These are phyloP conservation scores for Alternaria metachromatica DNA, from an alignment of 2,329 filamentous ascomycete species.

Conservation along the genomic window DNA sequence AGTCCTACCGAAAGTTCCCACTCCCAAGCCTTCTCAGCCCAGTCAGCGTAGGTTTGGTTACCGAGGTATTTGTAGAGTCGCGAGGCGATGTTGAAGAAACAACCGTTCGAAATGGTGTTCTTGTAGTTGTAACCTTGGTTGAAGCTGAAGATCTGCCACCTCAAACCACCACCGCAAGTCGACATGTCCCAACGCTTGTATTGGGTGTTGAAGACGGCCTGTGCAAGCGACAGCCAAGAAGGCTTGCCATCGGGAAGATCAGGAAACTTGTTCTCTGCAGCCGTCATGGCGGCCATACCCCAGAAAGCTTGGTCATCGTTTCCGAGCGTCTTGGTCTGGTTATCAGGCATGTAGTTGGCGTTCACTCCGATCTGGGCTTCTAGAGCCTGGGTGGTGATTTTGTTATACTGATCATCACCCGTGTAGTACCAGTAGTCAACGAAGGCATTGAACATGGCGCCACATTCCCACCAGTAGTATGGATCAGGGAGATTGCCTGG, in stretches of 20 bases:
- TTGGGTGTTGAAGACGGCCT: slow-evolving; percentile 78
- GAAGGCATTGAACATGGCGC: slow-evolving; percentile 49
- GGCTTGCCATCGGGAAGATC: slow-evolving; percentile 58
- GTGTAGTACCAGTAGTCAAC: slow-evolving; percentile 55
- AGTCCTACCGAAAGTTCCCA: slow-evolving; percentile 59
- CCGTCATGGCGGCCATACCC: slow-evolving; percentile 65
- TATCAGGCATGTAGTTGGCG: slow-evolving; percentile 78
- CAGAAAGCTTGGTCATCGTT: slow-evolving; percentile 67
- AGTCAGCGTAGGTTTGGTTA: slow-evolving; percentile 62
- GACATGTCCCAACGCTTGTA: slow-evolving; percentile 71
- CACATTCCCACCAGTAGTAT: slow-evolving; percentile 55
- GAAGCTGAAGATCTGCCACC: slow-evolving; percentile 80
- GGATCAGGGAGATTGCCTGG: slow-evolving; percentile 62
- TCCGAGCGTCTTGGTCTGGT: slow-evolving; percentile 64
- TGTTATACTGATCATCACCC: slow-evolving; percentile 49
- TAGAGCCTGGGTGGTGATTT: slow-evolving; percentile 60
- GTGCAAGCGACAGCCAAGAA: slow-evolving; percentile 70
- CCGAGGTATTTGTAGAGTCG: slow-evolving; percentile 74
- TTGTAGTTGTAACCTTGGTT: slow-evolving; percentile 84
- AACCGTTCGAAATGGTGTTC: slow-evolving; percentile 80
- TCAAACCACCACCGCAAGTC: slow-evolving; percentile 73
- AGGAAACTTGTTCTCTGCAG: slow-evolving; percentile 60
- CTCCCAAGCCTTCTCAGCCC: slow-evolving; percentile 70
- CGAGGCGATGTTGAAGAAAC: slow-evolving; percentile 81
- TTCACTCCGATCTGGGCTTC: slow-evolving; percentile 76